phyloP scores from a whole-genome alignment of 2,329 filamentous ascomycete genomes.

The Ascochyta clinopodiicola region DNA sequence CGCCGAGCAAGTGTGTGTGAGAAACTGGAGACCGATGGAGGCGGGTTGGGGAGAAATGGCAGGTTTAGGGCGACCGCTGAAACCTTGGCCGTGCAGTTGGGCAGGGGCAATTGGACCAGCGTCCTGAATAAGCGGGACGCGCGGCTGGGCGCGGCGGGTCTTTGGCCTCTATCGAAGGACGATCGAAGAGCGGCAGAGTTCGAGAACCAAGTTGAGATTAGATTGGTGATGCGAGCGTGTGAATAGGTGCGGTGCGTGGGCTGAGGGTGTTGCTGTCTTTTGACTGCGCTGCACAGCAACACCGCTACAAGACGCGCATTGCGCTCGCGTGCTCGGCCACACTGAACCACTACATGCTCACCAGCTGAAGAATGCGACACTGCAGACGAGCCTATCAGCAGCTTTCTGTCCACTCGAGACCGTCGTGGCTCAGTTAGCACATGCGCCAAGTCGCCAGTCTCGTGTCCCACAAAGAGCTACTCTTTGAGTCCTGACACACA shows the following conservation, averaged over 20 bases:
- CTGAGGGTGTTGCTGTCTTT: slow-evolving; percentile 7
- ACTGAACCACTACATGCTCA: slow-evolving; percentile 16
- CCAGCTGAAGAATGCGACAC: slow-evolving; percentile 33
- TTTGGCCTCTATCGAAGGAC: slow-evolving; percentile 20
- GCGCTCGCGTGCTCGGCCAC: slow-evolving; percentile 26
- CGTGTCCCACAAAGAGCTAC: slow-evolving; percentile 12
- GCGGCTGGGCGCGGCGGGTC: slow-evolving; percentile 27
- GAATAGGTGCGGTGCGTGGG: not conserved
- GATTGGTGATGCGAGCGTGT: not conserved
- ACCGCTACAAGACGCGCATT: slow-evolving; percentile 11
- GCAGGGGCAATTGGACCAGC: slow-evolving; percentile 27
- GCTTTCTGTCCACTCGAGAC: slow-evolving; percentile 19
- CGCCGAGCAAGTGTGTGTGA: slow-evolving; percentile 26
- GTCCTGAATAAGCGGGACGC: slow-evolving; percentile 36
- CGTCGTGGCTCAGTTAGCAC: slow-evolving; percentile 14
- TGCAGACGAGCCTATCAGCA: slow-evolving; percentile 25
- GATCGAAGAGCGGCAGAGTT: slow-evolving; percentile 25
- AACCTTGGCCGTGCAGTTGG: slow-evolving; percentile 32
- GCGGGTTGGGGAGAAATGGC: slow-evolving; percentile 26
- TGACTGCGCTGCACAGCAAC: slow-evolving; percentile 3
- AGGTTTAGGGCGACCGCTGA: slow-evolving; percentile 39
- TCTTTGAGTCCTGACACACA: not conserved
- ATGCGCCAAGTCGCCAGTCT: slow-evolving; percentile 9
- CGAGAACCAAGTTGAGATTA: slow-evolving; percentile 25
- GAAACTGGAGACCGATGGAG: slow-evolving; percentile 25